Conservation (phyloP, 257 asterid genomes). For the Scutellaria galericulata region DNA sequence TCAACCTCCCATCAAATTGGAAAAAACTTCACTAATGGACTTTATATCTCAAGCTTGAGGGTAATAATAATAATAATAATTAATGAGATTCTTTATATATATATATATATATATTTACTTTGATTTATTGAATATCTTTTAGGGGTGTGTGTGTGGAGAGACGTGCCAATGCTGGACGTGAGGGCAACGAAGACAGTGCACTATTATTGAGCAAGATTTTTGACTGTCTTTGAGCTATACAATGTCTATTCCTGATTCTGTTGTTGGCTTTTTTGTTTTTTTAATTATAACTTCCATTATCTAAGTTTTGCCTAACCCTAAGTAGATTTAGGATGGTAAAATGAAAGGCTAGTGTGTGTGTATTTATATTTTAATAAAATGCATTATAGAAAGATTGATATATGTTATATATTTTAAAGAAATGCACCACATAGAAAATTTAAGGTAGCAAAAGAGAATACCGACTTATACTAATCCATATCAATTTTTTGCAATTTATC, state of each 20-base stretch:
- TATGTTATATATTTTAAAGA: too few relatives aligned
- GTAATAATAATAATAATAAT: constrained; percentile 29
- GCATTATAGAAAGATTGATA: too few relatives aligned
- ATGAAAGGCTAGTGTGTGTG: too few relatives aligned
- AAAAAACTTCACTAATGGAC: not conserved
- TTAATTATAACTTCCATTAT: too few relatives aligned
- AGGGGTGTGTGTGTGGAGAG: constrained; percentile 30
- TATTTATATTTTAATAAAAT: too few relatives aligned
- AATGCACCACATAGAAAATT: too few relatives aligned
- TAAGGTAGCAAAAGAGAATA: too few relatives aligned
- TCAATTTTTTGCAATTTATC: too few relatives aligned
- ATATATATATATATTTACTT: not conserved
- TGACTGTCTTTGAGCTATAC: not conserved
- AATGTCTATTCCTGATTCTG: not conserved
- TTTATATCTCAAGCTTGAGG: constrained; percentile 9
- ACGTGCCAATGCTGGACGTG: constrained; percentile 33
- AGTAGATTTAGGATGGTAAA: too few relatives aligned
- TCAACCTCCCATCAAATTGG: constrained; percentile 42
- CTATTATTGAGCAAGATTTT: not conserved
- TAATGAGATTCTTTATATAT: not conserved
- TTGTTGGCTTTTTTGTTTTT: too few relatives aligned
- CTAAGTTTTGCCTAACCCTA: too few relatives aligned
- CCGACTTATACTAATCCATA: too few relatives aligned
- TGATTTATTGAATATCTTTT: not conserved
- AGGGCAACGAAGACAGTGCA: constrained; percentile 27